These are phyloP conservation scores for Verruconis gallopava DNA, from an alignment of 2,329 filamentous ascomycete species.

Conservation along the genomic window DNA sequence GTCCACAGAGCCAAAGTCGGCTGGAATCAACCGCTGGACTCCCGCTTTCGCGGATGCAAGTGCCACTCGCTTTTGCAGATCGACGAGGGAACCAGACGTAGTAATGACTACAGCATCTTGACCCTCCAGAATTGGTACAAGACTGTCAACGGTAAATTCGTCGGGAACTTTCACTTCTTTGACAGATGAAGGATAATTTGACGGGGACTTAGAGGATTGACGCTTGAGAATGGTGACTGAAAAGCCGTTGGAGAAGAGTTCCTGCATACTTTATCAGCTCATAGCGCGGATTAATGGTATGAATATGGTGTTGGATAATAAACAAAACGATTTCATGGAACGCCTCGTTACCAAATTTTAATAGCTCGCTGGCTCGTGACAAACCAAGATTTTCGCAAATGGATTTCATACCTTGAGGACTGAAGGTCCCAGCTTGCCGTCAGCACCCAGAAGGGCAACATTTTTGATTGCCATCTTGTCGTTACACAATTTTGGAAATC, in stretches of 20 bases:
- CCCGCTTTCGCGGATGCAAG: constrained; percentile 6
- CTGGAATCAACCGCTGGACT: constrained; percentile 10
- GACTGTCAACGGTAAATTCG: not conserved
- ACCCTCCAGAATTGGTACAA: constrained; percentile 12
- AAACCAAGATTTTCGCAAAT: too few relatives aligned
- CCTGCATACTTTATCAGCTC: too few relatives aligned
- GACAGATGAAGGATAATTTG: constrained; percentile 15
- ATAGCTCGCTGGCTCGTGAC: too few relatives aligned
- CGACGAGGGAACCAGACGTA: constrained; percentile 3
- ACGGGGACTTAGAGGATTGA: constrained; percentile 20
- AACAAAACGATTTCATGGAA: too few relatives aligned
- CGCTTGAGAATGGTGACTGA: constrained; percentile 23
- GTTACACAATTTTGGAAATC: too few relatives aligned
- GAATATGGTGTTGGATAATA: too few relatives aligned
- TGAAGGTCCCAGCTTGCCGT: constrained; percentile 22
- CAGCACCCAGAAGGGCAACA: constrained; percentile 17
- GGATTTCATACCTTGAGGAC: constrained; percentile 23
- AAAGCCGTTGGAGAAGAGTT: too few relatives aligned
- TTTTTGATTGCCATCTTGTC: constrained; percentile 16
- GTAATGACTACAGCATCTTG: constrained; percentile 10
- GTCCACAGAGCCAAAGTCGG: constrained; percentile 9
- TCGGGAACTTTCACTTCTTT: constrained; percentile 3
- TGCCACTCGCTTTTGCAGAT: constrained; percentile 4
- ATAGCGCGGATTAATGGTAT: too few relatives aligned
- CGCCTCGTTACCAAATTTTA: too few relatives aligned